Percentiles rank a stretch among this genome's conserved stretches.
phyloP scores from a whole-genome alignment of 2,329 filamentous ascomycete species.

The Epichloe elymi region DNA sequence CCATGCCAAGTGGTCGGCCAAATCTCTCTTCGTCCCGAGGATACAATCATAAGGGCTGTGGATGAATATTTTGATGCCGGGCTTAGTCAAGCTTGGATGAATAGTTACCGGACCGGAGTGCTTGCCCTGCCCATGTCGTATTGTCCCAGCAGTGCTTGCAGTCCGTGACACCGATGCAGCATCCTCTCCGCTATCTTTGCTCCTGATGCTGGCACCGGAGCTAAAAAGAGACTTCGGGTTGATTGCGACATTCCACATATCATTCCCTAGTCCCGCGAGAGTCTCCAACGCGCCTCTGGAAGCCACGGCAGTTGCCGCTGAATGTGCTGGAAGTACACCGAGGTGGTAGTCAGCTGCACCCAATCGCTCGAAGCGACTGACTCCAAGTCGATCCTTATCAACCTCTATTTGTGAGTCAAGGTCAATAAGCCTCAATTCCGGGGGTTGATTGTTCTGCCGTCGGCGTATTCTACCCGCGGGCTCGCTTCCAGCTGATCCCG shows the following conservation, averaged over 20 bases:
- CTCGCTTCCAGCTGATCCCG: conserved; percentile 38
- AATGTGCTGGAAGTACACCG: conserved; percentile 62
- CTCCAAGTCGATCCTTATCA: conserved; percentile 72
- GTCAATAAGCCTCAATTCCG: conserved; percentile 84
- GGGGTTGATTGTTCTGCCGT: conserved; percentile 72
- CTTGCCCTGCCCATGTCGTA: conserved; percentile 14
- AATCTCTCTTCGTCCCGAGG: conserved; percentile 75
- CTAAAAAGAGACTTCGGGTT: conserved; percentile 80
- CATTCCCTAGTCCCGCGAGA: conserved; percentile 55
- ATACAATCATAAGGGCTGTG: conserved; percentile 95
- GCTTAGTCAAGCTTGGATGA: conserved; percentile 42
- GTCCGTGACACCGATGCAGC: conserved; percentile 32
- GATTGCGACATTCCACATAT: conserved; percentile 83
- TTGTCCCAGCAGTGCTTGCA: conserved; percentile 21
- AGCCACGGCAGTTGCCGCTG: conserved; percentile 48
- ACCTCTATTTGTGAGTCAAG: conserved; percentile 75
- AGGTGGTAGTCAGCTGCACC: conserved; percentile 88
- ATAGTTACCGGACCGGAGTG: conserved; percentile 21
- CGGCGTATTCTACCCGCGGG: conserved; percentile 54
- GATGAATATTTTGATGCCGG: conserved; percentile 67
- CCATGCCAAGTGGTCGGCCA: conserved; percentile 78
- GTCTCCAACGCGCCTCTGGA: conserved; percentile 64
- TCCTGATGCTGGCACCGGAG: conserved; percentile 66
- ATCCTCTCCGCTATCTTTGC: conserved; percentile 47
- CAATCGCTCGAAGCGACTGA: conserved; percentile 77